These are phyloP conservation scores for Graphium sp. DNA, from an alignment of 2,329 filamentous ascomycete genomes.

Conservation along the genomic window DNA sequence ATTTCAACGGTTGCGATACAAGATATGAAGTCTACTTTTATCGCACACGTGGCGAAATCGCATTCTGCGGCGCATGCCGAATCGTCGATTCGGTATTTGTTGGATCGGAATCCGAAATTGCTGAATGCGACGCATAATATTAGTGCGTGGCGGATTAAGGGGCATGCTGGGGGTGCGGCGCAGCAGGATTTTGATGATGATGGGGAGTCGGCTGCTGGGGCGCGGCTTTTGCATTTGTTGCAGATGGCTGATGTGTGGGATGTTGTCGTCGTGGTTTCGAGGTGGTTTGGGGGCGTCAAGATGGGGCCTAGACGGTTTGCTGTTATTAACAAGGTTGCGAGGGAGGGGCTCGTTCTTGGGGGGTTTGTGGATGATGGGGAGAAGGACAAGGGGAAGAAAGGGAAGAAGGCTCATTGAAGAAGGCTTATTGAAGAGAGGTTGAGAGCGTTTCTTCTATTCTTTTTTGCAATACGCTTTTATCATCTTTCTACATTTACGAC, in stretches of 20 bases:
- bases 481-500: no score
- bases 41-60: constrained; percentile 61
- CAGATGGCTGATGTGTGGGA: constrained; percentile 92
- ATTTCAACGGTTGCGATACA: no score
- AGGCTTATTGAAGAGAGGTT: constrained; percentile 3
- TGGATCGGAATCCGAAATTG: constrained; percentile 69
- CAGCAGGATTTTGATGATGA: constrained; percentile 94
- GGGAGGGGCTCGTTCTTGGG: constrained; percentile 68
- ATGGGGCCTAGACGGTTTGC: constrained; percentile 81
- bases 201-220: constrained; percentile 83
- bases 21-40: constrained; percentile 77
- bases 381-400: constrained; percentile 23
- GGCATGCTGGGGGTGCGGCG: constrained; percentile 25
- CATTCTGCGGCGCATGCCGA: constrained; percentile 54
- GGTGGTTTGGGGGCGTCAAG: constrained; percentile 90
- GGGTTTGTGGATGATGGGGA: constrained; percentile 43
- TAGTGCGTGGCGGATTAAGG: constrained; percentile 75
- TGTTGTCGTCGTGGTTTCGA: constrained; percentile 77
- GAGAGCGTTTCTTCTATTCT: no score
- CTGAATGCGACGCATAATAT: constrained; percentile 91
- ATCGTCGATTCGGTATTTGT: constrained; percentile 54
- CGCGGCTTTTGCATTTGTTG: constrained; percentile 73
- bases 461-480: no score
- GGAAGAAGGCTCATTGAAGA: constrained; percentile 10
- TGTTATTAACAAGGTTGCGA: constrained; percentile 71